These are phyloP conservation scores for Limnanthes douglasii DNA, from an alignment of 345 rosid genomes.

Conservation along the genomic window DNA sequence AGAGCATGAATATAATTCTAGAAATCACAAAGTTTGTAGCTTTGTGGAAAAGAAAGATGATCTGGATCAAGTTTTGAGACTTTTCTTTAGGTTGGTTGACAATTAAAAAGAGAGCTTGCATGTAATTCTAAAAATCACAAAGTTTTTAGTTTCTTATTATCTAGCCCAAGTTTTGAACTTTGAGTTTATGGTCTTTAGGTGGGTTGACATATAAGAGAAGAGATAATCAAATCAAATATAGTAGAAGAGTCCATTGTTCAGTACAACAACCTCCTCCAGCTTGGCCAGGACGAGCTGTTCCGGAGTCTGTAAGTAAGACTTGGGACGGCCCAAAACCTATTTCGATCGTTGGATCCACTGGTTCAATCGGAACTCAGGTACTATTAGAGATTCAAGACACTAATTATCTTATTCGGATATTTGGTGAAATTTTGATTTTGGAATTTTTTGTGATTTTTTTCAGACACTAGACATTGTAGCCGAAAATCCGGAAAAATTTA, in stretches of 20 bases:
- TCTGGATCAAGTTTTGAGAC: too few relatives aligned
- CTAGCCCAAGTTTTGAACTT: conserved; percentile 1
- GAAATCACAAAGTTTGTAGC: too few relatives aligned
- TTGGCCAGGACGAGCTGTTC: conserved; percentile 89
- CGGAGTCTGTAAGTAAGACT: conserved; percentile 41
- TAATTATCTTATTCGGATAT: background rate
- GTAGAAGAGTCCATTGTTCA: conserved; percentile 52
- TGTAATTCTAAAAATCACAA: too few relatives aligned
- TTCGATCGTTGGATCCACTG: conserved; percentile 89
- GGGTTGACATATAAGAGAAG: conserved; percentile 38
- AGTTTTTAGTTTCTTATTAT: too few relatives aligned
- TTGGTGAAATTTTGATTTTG: background rate
- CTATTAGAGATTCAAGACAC: background rate
- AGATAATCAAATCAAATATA: conserved; percentile 20
- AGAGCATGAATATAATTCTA: too few relatives aligned
- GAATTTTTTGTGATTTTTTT: conserved; percentile 5
- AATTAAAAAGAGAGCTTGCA: too few relatives aligned
- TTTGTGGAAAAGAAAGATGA: too few relatives aligned
- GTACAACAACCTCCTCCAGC: conserved; percentile 68
- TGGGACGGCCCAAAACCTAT: conserved; percentile 95
- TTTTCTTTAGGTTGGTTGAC: too few relatives aligned
- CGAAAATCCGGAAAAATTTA: conserved; percentile 81
- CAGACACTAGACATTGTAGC: conserved; percentile 91
- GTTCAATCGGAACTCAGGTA: conserved; percentile 99
- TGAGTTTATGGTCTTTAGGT: conserved; percentile 18